phyloP scores from a whole-genome alignment of 176 grass and related monocot genomes.

The Carex pumila region DNA sequence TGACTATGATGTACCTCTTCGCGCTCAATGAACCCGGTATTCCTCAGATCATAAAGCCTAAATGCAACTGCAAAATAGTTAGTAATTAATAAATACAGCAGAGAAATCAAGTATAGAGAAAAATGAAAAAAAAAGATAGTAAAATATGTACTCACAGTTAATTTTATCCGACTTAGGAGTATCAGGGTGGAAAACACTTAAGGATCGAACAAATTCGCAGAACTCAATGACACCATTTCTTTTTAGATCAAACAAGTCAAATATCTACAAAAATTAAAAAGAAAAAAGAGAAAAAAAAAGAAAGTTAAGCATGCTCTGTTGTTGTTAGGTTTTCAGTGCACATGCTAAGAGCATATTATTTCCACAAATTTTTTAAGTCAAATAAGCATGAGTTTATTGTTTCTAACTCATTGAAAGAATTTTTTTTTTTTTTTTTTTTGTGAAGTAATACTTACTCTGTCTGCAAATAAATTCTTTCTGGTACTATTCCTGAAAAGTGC shows the following conservation, averaged over 20 bases:
- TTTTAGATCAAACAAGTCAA: constrained; percentile 83
- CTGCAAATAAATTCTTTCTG: constrained; percentile 58
- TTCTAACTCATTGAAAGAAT: background rate
- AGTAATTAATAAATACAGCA: background rate
- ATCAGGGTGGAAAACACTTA: constrained; percentile 75
- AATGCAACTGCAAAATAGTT: constrained; percentile 62
- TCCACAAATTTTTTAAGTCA: background rate
- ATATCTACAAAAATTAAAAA: constrained; percentile 48
- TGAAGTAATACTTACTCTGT: constrained; percentile 42
- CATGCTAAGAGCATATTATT: background rate
- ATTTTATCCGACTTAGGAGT: constrained; percentile 52
- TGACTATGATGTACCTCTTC: constrained; percentile 44
- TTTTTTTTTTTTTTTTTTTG: background rate
- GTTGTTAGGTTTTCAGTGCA: no score
- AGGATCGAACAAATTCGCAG: constrained; percentile 71
- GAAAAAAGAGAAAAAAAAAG: background rate
- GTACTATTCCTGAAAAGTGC: constrained; percentile 73
- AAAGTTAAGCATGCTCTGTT: background rate
- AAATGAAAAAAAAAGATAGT: background rate
- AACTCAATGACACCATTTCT: constrained; percentile 75
- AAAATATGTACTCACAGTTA: constrained; percentile 44
- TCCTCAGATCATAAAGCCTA: constrained; percentile 73
- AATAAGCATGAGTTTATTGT: background rate
- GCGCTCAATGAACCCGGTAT: constrained; percentile 61
- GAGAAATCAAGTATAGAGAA: background rate